A percentile compares a stretch with the other conserved stretches of the same genome.
phyloP scores from a whole-genome alignment of 345 rosid species.

The Cochlearia excelsa region DNA sequence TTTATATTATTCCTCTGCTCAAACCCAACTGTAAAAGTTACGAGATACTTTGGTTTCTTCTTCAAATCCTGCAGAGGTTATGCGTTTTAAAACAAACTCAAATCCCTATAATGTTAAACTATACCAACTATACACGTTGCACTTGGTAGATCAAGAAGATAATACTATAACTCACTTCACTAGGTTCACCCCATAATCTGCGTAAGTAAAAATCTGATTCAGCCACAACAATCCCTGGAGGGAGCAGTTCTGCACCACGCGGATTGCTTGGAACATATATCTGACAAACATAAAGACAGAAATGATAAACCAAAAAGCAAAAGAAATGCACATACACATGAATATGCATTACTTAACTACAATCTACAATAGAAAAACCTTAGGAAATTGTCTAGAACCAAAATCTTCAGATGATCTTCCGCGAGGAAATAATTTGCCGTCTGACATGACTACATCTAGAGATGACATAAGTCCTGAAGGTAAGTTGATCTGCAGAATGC shows the following conservation, averaged over 20 bases:
- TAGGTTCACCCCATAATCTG: slow-evolving; percentile 96
- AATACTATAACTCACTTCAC: slow-evolving; percentile 53
- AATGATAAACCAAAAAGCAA: slow-evolving; percentile 12
- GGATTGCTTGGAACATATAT: slow-evolving; percentile 87
- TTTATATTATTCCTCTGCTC: slow-evolving; percentile 67
- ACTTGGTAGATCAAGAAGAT: not conserved
- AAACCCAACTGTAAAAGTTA: slow-evolving; percentile 85
- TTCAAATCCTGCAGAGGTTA: slow-evolving; percentile 61
- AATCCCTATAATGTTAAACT: not conserved
- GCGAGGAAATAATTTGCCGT: slow-evolving; percentile 34
- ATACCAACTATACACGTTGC: slow-evolving; percentile 5
- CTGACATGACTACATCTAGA: slow-evolving; percentile 42
- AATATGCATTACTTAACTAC: not conserved
- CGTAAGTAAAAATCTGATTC: slow-evolving; percentile 80
- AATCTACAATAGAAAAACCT: slow-evolving; percentile 39
- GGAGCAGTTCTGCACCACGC: slow-evolving; percentile 83
- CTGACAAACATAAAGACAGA: slow-evolving; percentile 38
- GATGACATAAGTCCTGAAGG: slow-evolving; percentile 53
- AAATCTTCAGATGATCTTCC: slow-evolving; percentile 41
- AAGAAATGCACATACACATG: slow-evolving; percentile 1
- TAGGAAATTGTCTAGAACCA: slow-evolving; percentile 39
- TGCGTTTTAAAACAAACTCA: slow-evolving; percentile 10
- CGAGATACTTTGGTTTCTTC: slow-evolving; percentile 79
- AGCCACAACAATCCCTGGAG: slow-evolving; percentile 82
- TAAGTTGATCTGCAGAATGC: slow-evolving; percentile 57